A percentile compares a stretch with the other conserved stretches of the same genome.
Conservation (phyloP, 345 rosid genomes). For the Populus nigra region DNA sequence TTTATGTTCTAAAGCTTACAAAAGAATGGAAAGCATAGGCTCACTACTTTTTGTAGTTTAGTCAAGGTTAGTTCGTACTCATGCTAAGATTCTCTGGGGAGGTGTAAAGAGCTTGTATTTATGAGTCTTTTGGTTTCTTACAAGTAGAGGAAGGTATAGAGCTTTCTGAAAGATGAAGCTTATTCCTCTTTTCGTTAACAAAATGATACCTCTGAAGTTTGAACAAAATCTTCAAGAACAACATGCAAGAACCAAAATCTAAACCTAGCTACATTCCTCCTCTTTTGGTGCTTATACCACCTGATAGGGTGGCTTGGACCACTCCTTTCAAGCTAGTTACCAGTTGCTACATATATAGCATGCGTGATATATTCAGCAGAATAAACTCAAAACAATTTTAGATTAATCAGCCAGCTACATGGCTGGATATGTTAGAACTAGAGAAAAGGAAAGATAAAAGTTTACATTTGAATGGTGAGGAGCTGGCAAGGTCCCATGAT, state of each 20-base stretch:
- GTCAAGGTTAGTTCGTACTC: not conserved
- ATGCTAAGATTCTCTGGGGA: not conserved
- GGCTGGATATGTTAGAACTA: not conserved
- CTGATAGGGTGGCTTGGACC: conserved; percentile 2
- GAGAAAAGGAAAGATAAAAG: not conserved
- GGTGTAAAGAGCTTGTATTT: not conserved
- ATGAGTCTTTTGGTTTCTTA: conserved; percentile 12
- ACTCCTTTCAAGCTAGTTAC: not conserved
- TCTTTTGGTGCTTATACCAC: not conserved
- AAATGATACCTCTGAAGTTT: not conserved
- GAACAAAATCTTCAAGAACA: not conserved
- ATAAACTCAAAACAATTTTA: not conserved
- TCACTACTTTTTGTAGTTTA: not conserved
- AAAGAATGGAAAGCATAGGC: not conserved
- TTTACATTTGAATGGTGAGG: not conserved
- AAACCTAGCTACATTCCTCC: not conserved
- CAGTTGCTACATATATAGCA: not conserved
- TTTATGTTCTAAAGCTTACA: not conserved
- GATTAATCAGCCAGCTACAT: not conserved
- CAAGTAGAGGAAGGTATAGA: conserved; percentile 24
- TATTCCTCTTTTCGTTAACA: not conserved
- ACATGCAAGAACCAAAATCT: not conserved
- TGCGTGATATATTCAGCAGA: not conserved
- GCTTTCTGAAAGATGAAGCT: conserved; percentile 19
- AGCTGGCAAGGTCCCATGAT: conserved; percentile 1